Percentiles rank a stretch among this genome's conserved stretches.
Evolutionary conservation across 345 rosid species (phyloP).

Genomic region (Diplotaxis tenuifolia): DNA sequence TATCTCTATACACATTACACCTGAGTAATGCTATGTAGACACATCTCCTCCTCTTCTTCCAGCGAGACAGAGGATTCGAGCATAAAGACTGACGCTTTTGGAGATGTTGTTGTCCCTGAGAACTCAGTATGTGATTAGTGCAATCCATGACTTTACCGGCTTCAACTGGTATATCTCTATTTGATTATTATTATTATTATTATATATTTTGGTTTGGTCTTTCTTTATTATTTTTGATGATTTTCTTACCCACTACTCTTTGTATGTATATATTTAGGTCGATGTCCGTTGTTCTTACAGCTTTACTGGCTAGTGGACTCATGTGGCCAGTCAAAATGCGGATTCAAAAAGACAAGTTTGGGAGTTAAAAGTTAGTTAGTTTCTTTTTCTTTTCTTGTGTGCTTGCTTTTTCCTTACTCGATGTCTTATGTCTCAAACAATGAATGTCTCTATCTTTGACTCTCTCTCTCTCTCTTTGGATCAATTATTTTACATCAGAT

Average conservation of each 20-base stretch:
- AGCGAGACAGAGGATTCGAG: constrained; percentile 17
- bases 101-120: constrained; percentile 27
- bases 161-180: constrained; percentile 45
- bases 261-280: neutral
- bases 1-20: neutral
- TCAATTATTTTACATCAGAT: constrained; percentile 24
- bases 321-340: constrained; percentile 28
- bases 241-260: neutral
- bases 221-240: neutral
- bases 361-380: constrained; percentile 34
- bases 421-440: neutral
- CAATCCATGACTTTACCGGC: constrained; percentile 48
- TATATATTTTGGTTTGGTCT: neutral
- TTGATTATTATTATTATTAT: too few relatives aligned
- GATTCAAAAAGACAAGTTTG: constrained; percentile 12
- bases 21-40: constrained; percentile 17
- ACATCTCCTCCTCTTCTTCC: constrained; percentile 15
- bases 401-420: neutral
- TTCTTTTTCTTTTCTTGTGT: neutral
- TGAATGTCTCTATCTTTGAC: neutral
- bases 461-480: neutral
- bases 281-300: constrained; percentile 41
- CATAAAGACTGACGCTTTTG: constrained; percentile 27
- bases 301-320: constrained; percentile 34
- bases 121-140: constrained; percentile 45